Conservation (phyloP, 768 basidiomycete genomes). For the Phylloporus rhodoxanthus region DNA sequence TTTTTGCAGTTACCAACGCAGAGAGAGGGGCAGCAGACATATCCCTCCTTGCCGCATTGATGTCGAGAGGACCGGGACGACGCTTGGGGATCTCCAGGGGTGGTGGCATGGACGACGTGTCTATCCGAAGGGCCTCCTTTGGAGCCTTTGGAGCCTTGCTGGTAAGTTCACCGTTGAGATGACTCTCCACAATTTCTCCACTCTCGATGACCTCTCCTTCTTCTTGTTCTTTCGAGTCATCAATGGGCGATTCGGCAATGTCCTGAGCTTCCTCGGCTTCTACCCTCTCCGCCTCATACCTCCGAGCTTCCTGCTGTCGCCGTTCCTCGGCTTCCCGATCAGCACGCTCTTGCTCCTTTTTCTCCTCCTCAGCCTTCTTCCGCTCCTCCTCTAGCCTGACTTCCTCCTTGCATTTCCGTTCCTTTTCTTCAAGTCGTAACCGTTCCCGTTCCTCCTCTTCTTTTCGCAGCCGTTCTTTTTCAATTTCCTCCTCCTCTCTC, state of each 20-base stretch:
- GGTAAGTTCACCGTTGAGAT: conserved; percentile 33
- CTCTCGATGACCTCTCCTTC: conserved; percentile 33
- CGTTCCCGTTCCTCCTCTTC: conserved; percentile 38
- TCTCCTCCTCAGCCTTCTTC: conserved; percentile 29
- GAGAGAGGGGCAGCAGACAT: conserved; percentile 36
- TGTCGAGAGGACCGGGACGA: conserved; percentile 71
- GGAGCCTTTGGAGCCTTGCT: conserved; percentile 34
- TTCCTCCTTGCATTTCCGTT: conserved; percentile 30
- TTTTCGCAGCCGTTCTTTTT: conserved; percentile 33
- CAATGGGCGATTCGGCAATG: conserved; percentile 32
- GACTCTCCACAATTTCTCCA: conserved; percentile 25
- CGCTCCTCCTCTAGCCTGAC: conserved; percentile 29
- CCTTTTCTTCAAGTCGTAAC: conserved; percentile 29
- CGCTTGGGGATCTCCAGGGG: conserved; percentile 37
- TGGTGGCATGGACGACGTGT: conserved; percentile 44
- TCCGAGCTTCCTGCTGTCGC: conserved; percentile 19
- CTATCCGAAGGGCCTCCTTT: conserved; percentile 60
- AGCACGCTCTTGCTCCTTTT: conserved; percentile 39
- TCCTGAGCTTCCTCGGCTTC: conserved; percentile 35
- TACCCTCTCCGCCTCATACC: conserved; percentile 23
- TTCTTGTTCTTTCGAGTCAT: conserved; percentile 44
- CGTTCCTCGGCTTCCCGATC: conserved; percentile 33
- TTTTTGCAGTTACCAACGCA: conserved; percentile 73
- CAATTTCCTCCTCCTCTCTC: conserved; percentile 40
- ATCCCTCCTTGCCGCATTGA: conserved; percentile 46